Evolutionary conservation across 176 grass and related monocot genomes (phyloP).

Genomic region (Triticum dicoccoides): DNA sequence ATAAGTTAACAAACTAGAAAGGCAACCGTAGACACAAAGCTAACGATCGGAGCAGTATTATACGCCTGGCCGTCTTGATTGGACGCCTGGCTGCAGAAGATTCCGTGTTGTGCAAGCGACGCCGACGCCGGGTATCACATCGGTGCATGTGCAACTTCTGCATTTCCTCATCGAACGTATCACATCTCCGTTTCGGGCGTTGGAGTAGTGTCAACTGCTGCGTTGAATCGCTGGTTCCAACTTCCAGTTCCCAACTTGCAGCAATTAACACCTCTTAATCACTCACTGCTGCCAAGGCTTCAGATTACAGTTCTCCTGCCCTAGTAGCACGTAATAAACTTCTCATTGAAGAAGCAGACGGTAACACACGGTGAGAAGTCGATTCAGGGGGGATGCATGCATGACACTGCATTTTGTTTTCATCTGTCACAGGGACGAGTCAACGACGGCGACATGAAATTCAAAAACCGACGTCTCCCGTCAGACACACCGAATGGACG

Average conservation of each 20-base stretch:
- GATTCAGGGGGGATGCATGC: too few relatives aligned
- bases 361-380: neutral
- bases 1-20: neutral
- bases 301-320: neutral
- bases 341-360: neutral
- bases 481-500: too few relatives aligned
- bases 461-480: neutral
- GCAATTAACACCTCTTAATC: neutral
- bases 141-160: constrained; percentile 8
- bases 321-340: too few relatives aligned
- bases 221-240: neutral
- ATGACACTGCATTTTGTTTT: neutral
- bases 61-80: neutral
- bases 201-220: neutral
- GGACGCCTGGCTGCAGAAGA: constrained; percentile 28
- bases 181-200: neutral
- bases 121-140: neutral
- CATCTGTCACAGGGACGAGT: neutral
- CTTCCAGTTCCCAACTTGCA: neutral
- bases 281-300: neutral
- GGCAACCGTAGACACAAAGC: neutral
- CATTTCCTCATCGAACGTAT: neutral
- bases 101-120: constrained; percentile 31
- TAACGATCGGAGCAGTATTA: neutral
- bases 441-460: neutral